Percentiles rank a stretch among this genome's conserved stretches.
Evolutionary conservation across 805 yeast species (phyloP).

Genomic region (Spencermartinsiella europaea): DNA sequence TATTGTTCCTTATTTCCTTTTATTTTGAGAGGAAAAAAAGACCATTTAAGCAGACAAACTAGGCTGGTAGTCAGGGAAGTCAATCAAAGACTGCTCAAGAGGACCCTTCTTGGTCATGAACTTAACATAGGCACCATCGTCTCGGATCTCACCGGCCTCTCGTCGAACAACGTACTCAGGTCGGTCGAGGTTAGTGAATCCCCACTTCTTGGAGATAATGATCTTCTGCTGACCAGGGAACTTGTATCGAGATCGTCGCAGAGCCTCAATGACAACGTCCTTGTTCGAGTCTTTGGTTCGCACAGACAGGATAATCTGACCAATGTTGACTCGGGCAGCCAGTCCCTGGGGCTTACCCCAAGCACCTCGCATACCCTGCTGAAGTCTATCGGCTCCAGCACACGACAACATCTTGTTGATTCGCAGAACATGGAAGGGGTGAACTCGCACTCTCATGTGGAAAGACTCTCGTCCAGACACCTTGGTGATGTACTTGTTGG

Average conservation of each 20-base stretch:
- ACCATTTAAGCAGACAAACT: conserved; percentile 35
- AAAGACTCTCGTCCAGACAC: conserved; percentile 97
- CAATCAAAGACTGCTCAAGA: conserved; percentile 82
- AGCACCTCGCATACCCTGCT: conserved; percentile 99
- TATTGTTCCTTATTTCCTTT: not conserved
- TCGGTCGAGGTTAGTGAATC: conserved; percentile 99
- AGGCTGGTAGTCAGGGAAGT: conserved; percentile 74
- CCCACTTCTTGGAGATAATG: conserved; percentile 99
- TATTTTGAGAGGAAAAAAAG: not conserved
- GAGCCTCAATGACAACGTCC: conserved; percentile 96
- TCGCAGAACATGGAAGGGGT: conserved; percentile 99
- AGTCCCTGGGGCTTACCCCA: conserved; percentile 99
- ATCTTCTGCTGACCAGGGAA: conserved; percentile 99
- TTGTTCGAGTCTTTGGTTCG: conserved; percentile 98
- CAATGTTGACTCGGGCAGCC: conserved; percentile 98
- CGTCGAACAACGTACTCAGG: conserved; percentile 91
- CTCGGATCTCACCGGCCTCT: conserved; percentile 97
- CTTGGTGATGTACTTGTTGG: conserved; percentile 98
- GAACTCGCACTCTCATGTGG: conserved; percentile 99
- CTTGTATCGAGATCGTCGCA: conserved; percentile 99
- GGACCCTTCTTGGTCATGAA: conserved; percentile 96
- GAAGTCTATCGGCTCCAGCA: conserved; percentile 99
- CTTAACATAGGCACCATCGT: conserved; percentile 99
- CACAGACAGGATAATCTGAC: conserved; percentile 96
- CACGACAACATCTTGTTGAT: conserved; percentile 99